Evolutionary conservation across 2,329 filamentous ascomycete species (phyloP), one percentile per base, ranked within the genome.

Genomic region (Lanzia echinophila): DNA sequence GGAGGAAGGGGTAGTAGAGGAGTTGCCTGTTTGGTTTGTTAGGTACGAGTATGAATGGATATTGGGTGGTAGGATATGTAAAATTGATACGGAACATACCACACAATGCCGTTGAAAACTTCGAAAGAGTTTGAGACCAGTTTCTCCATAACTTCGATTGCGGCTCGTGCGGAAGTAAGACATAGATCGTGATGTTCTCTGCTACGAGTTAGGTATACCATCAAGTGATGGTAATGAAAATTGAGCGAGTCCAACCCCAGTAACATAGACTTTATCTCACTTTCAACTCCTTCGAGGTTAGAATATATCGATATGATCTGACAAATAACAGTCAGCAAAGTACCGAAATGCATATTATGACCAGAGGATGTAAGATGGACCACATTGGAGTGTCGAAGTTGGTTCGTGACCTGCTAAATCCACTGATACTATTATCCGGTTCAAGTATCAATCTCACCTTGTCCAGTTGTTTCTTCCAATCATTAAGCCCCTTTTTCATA

Each of bases 151-250:
- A 56, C 32, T 2, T 28, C 24, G 24, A 28, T 28, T 4, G 24
- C 24, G 4, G 24, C 24, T 4, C 24, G 24, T 4, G 24, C 58
- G 3, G 56, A 47, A n/a, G 44, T 34, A 15, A 56, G 53, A 22
- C 55, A 57, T 13, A 36, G n/a, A 7, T 54, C n/a, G 8, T 54
- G 49, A 19, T 47, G 39, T 8, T 20, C n/a, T 45, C 50, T 50
- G 28, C 36, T 50, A 15, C 56, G 49, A 12, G 53, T 58, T 11
- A 58, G 50, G 19, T 50, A 58, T 7, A 56, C 56, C 22, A 58
- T 38, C 11, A 56, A 45, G 38, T 59, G 53, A 19, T 59, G 56
- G 28, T 58, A 59, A 44, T 59, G 56, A 19, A 58, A 59, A 34
- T 28, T 48, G 12, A 58, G 33, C 17, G 51, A 52, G 31, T 54